A percentile compares a stretch with the other conserved stretches of the same genome.
Conservation (phyloP, 192 early-diverging fungal species). For the Chytriomyces confervae region DNA sequence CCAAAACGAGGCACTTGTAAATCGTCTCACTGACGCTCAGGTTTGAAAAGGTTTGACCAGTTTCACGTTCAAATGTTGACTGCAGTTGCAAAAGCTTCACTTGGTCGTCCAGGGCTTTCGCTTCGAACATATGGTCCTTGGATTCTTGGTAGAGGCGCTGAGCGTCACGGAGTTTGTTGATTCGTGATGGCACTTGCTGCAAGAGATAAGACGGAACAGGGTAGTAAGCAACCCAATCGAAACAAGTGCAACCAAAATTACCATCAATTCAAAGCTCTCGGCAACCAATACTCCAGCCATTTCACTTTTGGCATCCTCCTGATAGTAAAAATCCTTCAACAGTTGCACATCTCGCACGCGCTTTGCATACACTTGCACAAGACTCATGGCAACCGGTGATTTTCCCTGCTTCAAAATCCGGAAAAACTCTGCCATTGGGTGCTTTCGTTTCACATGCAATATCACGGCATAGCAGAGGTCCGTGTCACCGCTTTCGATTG, state of each 20-base stretch:
- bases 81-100: constrained; percentile 80
- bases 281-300: constrained; percentile 58
- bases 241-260: constrained; percentile 13
- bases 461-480: constrained; percentile 95
- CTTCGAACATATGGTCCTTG: constrained; percentile 72
- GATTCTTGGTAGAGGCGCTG: constrained; percentile 77
- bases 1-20: constrained; percentile 74
- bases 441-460: constrained; percentile 85
- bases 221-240: background rate
- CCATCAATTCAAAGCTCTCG: constrained; percentile 39
- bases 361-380: constrained; percentile 85
- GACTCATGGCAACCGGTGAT: constrained; percentile 73
- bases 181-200: constrained; percentile 62
- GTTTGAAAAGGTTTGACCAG: constrained; percentile 68
- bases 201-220: background rate
- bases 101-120: constrained; percentile 79
- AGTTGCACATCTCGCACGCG: constrained; percentile 71
- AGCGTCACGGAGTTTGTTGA: constrained; percentile 74
- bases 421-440: constrained; percentile 89
- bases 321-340: constrained; percentile 94
- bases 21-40: constrained; percentile 86
- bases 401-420: constrained; percentile 73
- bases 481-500: constrained; percentile 93
- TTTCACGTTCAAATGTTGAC: constrained; percentile 74
- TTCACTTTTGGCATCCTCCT: constrained; percentile 84